phyloP scores from a whole-genome alignment of 345 rosid genomes.

The Syzygium aqueum region DNA sequence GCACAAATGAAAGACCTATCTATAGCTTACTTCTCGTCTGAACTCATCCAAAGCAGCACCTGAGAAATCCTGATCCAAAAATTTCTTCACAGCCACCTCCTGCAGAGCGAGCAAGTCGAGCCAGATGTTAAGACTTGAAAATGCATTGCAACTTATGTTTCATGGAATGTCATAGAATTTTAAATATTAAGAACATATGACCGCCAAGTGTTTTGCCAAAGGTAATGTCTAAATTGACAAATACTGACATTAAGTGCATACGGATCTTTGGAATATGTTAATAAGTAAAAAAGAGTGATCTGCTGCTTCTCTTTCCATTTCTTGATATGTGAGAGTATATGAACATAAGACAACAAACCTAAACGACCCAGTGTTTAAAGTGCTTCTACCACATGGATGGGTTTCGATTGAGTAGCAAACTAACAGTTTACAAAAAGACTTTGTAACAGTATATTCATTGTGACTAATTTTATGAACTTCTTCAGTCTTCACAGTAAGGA shows the following conservation, averaged over 20 bases:
- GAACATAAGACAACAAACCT: not conserved
- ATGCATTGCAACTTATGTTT: not conserved
- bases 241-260: not conserved
- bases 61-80: conserved; percentile 97
- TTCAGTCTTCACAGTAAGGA: not conserved
- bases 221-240: not conserved
- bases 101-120: conserved; percentile 6
- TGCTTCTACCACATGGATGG: not conserved
- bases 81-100: conserved; percentile 99
- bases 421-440: not conserved
- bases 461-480: not conserved
- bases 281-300: not conserved
- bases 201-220: not conserved
- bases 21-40: conserved; percentile 85
- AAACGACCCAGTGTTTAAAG: not conserved
- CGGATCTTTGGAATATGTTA: not conserved
- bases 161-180: not conserved
- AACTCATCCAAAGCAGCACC: conserved; percentile 97
- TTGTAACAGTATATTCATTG: not conserved
- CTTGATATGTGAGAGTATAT: not conserved
- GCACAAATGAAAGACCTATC: not conserved
- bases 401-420: not conserved
- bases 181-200: not conserved
- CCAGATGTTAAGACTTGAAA: not conserved
- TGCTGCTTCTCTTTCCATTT: not conserved